Evolutionary conservation across 495 filamentous ascomycete species (phyloP), one percentile per base, ranked within the genome.

Genomic region (Antarctomyces pellizariae): DNA sequence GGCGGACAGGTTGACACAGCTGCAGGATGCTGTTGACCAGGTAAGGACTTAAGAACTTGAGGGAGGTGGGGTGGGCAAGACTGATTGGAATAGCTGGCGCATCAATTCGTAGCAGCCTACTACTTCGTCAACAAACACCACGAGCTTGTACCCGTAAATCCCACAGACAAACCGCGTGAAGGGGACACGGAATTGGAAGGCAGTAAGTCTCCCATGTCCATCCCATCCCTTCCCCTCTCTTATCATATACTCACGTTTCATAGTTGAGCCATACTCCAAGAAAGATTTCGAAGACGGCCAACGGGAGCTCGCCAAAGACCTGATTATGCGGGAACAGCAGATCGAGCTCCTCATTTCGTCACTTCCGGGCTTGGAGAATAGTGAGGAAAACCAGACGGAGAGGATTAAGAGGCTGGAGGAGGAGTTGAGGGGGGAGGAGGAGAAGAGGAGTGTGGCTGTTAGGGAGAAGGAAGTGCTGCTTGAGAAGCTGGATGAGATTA

Each of bases 11-110:
- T 64, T 97, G 20, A 92, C 86, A 3, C 83, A 93, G 45, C 62
- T 97, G 21, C 86, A 97, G 56, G 82, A 90, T 46, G 76, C 78
- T 45, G 71, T 90, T 30, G 84, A 95, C 45, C 71, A 90, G 56
- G 79, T 84, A 54, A 22, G 34, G 34, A 9, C 13, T 14, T 29
- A 18, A 9, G 4, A 7, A 16, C 19, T 22, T 8, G n/a, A 18
- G 15, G 20, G 10, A 18, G 14, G 22, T 26, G 16, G 19, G 22
- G 9, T 11, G 19, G 29, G 31, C n/a, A n/a, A n/a, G n/a, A n/a
- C n/a, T n/a, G n/a, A n/a, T n/a, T n/a, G n/a, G n/a, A 15, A 37
- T 43, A 92, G 83, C 72, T 90, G 24, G 66, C 71, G 29, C 75
- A 74, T 30, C 79, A 89, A 60, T 84, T 93, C 65, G 74, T 82